phyloP scores from a whole-genome alignment of 176 grass and related monocot genomes.

The Juncus inflexus region DNA sequence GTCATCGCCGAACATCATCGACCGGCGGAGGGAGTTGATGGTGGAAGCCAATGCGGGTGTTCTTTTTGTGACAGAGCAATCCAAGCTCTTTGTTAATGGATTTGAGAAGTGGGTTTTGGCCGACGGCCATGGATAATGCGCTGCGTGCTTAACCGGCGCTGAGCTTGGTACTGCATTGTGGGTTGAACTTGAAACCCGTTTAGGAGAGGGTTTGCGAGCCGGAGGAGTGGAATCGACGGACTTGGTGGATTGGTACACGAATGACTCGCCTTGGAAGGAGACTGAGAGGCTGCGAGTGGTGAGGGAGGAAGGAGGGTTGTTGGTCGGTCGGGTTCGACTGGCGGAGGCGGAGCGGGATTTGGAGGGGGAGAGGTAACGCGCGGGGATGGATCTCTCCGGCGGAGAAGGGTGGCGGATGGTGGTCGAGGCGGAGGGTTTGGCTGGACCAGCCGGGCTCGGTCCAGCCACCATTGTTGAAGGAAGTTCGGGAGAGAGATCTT shows the following conservation, averaged over 20 bases:
- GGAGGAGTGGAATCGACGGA: slow-evolving; percentile 57
- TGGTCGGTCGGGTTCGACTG: slow-evolving; percentile 37
- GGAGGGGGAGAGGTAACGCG: slow-evolving; percentile 56
- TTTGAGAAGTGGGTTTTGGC: slow-evolving; percentile 51
- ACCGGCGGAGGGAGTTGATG: slow-evolving; percentile 62
- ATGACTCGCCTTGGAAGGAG: slow-evolving; percentile 92
- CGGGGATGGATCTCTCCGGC: slow-evolving; percentile 34
- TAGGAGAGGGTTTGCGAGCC: slow-evolving; percentile 41
- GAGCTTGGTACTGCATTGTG: slow-evolving; percentile 42
- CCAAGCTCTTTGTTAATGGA: slow-evolving; percentile 68
- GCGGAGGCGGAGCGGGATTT: slow-evolving; percentile 55
- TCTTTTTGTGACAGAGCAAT: slow-evolving; percentile 66
- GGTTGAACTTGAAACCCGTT: slow-evolving; percentile 17
- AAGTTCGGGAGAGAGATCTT: slow-evolving; percentile 43
- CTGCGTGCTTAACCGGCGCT: slow-evolving; percentile 32
- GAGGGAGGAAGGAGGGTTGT: slow-evolving; percentile 37
- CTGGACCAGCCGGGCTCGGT: slow-evolving; percentile 45
- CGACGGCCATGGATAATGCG: slow-evolving; percentile 54
- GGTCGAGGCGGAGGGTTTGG: slow-evolving; percentile 40
- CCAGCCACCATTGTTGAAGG: slow-evolving; percentile 52
- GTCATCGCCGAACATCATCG: slow-evolving; percentile 54
- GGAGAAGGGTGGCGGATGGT: slow-evolving; percentile 25
- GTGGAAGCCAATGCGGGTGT: slow-evolving; percentile 50
- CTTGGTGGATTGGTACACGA: slow-evolving; percentile 81
- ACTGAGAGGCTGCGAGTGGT: slow-evolving; percentile 93